phyloP scores from a whole-genome alignment of 169 alveolate genomes.

The Cryptosporidium xiaoi region DNA sequence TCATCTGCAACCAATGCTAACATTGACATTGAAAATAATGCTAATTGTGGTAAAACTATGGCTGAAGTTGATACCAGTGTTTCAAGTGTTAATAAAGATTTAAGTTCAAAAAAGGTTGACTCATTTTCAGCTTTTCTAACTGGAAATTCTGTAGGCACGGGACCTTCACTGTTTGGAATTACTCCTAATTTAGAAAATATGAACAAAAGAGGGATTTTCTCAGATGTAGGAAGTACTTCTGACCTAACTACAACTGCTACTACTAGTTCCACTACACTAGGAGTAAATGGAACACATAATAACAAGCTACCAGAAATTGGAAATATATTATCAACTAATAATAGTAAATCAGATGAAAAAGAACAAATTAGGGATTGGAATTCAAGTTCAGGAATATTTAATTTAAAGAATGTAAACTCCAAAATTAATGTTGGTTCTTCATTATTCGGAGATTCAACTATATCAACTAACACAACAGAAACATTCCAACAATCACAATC shows the following conservation, averaged over 20 bases:
- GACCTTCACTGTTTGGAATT: constrained; percentile 27
- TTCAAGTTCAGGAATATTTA: constrained; percentile 1
- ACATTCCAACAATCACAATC: no score
- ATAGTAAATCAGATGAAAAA: constrained; percentile 3
- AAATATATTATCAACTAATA: not conserved
- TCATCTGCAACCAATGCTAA: not conserved
- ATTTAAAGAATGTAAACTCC: not conserved
- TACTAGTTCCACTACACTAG: not conserved
- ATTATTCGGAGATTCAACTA: no score
- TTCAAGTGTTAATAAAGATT: no score
- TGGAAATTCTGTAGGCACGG: no score
- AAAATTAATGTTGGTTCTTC: no score
- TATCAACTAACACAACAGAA: no score
- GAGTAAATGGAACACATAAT: not conserved
- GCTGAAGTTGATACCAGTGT: no score
- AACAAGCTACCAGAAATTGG: constrained; percentile 6
- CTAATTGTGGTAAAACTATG: not conserved
- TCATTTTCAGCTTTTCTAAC: no score
- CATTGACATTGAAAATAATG: not conserved
- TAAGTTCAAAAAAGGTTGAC: no score
- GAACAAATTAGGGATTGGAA: not conserved
- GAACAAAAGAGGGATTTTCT: no score
- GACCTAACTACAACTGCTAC: no score
- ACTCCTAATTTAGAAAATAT: not conserved
- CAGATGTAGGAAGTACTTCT: no score